Conservation (phyloP, 2,329 filamentous ascomycete genomes). For the Aspergillus pseudonomiae region DNA sequence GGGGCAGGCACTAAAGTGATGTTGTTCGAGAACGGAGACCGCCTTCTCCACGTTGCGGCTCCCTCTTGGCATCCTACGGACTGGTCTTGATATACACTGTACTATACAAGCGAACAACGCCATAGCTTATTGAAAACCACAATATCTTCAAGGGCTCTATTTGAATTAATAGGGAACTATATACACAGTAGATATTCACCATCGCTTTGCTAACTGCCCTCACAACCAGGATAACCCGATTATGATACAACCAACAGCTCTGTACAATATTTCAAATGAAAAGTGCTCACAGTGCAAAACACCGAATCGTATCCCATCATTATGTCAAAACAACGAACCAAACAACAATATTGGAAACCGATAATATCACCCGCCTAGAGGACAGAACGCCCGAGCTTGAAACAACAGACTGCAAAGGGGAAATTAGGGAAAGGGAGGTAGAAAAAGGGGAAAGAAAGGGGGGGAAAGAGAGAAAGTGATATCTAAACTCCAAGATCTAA, state of each 20-base stretch:
- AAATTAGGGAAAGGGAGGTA: constrained; percentile 17
- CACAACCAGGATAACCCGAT: neutral
- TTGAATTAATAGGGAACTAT: constrained; percentile 6
- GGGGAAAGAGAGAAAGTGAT: constrained; percentile 12
- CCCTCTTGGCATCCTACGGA: constrained; percentile 4
- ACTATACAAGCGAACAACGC: neutral
- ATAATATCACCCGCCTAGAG: constrained; percentile 19
- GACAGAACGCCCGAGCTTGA: constrained; percentile 30
- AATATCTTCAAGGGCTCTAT: neutral
- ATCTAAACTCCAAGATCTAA: constrained; percentile 35
- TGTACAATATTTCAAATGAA: constrained; percentile 8
- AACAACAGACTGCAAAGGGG: constrained; percentile 21
- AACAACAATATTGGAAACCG: constrained; percentile 18
- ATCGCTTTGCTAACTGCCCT: neutral
- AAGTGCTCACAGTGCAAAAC: constrained; percentile 13
- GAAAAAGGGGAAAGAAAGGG: constrained; percentile 12
- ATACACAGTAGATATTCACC: constrained; percentile 6
- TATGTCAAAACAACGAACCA: constrained; percentile 26
- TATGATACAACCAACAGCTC: neutral
- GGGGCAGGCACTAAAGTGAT: neutral
- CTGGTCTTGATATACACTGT: neutral
- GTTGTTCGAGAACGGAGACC: constrained; percentile 7
- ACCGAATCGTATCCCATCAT: constrained; percentile 39
- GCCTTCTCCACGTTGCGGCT: constrained; percentile 20
- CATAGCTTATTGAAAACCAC: neutral